These are phyloP conservation scores for Adansonia digitata DNA, from an alignment of 345 rosid genomes.

Conservation along the genomic window DNA sequence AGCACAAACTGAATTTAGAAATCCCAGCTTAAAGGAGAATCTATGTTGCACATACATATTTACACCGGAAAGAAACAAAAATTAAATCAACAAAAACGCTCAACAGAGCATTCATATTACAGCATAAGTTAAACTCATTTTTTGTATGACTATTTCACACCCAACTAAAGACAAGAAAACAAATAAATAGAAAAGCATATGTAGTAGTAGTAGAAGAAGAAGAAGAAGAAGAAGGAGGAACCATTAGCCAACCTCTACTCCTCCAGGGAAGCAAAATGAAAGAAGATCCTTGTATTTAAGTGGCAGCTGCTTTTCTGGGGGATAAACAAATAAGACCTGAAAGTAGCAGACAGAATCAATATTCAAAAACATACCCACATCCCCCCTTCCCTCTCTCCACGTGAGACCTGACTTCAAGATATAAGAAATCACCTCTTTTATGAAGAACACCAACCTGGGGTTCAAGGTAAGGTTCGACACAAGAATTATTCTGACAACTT, in stretches of 20 bases:
- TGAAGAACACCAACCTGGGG: conserved; percentile 58
- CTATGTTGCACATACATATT: background rate
- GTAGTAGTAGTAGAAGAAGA: too few species aligned
- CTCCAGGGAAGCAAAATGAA: conserved; percentile 95
- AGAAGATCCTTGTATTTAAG: conserved; percentile 79
- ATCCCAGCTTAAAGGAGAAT: background rate
- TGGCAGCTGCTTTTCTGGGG: conserved; percentile 78
- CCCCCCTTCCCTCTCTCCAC: background rate
- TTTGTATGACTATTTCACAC: background rate
- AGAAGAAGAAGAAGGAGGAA: background rate
- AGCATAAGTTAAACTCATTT: background rate
- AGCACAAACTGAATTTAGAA: conserved; percentile 15
- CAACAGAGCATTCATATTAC: background rate
- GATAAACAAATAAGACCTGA: conserved; percentile 88
- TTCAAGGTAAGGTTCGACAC: conserved; percentile 68
- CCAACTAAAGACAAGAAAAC: background rate
- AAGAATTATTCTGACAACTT: conserved; percentile 56
- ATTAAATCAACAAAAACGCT: background rate
- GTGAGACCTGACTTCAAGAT: background rate
- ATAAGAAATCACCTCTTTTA: background rate
- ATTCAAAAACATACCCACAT: background rate
- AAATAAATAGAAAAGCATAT: too few species aligned
- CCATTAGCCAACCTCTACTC: conserved; percentile 59
- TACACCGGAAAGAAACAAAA: background rate
- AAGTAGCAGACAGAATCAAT: conserved; percentile 22